Base-by-base conservation (phyloP, 306 rosid genomes). In the Quercus dentata region DNA sequence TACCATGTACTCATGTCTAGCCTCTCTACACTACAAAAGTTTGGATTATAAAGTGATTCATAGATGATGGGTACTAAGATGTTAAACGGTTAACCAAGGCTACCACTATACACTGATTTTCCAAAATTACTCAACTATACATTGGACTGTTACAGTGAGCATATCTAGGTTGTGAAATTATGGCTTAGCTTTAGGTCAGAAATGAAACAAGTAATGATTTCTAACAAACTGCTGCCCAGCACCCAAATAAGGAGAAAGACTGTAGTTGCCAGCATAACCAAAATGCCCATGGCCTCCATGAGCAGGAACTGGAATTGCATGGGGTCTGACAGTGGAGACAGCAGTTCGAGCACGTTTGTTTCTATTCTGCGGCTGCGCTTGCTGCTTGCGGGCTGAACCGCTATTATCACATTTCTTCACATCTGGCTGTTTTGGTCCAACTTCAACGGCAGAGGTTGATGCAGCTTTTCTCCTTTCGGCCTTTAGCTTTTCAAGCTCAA, bases 311-410 rank as follows among this genome's bases (percentile, higher is more conserved):
- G 65, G 63, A 21, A 68, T 19, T 17, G 14, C 31, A 44, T 10
- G 12, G 19, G 31, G 62, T 51, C 35, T 15, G 27, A 5, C 67
- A 61, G 19, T 61, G 17, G 33, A 23, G 25, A 23, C 75, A 6
- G 23, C 52, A 25, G 58, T 76, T 28, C 86, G 73, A 67, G 41
- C 79, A 57, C 86, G 86, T 77, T 85, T 85, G 17, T 20, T 81
- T 5, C 73, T 23, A n/a, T 28, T 72, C 17, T 27, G 21, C 13
- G 15, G 59, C 46, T 31, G 61, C 30, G 0, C 49, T 31, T 55
- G 80, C 76, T 41, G 5, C 44, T 15, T 21, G 61, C 4, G 46
- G 8, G 56, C 46, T 31, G 51, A 59, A 20, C 17, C 69, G 57
- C 25, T 56, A 15, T 2, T 56, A 56, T 19, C 31, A 35, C 25